Conservation (phyloP, 805 yeast genomes). For the Spathaspora boniae region DNA sequence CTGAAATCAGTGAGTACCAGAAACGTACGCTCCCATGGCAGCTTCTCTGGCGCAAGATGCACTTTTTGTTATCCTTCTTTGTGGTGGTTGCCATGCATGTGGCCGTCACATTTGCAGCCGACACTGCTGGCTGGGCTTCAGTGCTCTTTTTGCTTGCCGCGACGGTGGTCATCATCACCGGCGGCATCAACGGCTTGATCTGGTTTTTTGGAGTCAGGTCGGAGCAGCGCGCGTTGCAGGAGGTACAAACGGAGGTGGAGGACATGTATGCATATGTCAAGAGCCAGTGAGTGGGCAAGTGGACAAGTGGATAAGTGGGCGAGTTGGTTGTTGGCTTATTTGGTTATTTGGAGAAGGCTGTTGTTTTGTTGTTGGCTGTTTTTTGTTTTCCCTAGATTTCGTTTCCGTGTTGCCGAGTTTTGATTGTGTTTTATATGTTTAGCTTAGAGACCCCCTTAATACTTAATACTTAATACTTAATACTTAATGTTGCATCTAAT, state of each 20-base stretch:
- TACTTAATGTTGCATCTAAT: conserved; percentile 3
- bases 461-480: conserved; percentile 4
- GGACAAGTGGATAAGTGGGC: no score
- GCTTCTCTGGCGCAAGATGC: conserved; percentile 58
- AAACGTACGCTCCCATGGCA: conserved; percentile 53
- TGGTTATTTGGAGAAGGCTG: no score
- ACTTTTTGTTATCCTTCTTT: conserved; percentile 51
- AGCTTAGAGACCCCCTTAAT: no score
- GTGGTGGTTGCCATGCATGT: conserved; percentile 46
- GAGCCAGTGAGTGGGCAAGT: no score
- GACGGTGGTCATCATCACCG: conserved; percentile 57
- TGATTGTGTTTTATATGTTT: no score
- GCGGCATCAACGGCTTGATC: conserved; percentile 71
- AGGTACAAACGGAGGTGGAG: conserved; percentile 67
- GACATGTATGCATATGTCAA: conserved; percentile 17
- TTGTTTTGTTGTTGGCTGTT: no score
- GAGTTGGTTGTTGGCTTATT: no score
- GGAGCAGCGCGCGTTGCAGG: conserved; percentile 75
- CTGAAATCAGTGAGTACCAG: conserved; percentile 34
- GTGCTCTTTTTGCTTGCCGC: conserved; percentile 62
- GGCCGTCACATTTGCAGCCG: conserved; percentile 57
- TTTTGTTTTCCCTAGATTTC: no score
- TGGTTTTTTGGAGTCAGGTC: conserved; percentile 74
- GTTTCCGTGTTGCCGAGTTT: no score
- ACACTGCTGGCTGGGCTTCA: conserved; percentile 56